These are phyloP conservation scores for Carallia brachiata DNA, from an alignment of 345 rosid genomes.

Conservation along the genomic window DNA sequence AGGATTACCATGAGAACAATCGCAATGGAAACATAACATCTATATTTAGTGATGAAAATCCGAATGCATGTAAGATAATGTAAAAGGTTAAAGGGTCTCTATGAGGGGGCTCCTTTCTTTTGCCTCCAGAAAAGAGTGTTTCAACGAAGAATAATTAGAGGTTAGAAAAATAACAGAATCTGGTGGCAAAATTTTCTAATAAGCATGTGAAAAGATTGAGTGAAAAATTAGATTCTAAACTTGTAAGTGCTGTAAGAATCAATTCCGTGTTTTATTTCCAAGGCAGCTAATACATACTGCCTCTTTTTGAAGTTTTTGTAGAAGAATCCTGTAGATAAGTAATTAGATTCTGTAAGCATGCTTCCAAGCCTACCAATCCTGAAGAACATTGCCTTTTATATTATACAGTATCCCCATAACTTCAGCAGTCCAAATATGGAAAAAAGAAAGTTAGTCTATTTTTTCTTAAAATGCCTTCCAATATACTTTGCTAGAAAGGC, in stretches of 20 bases:
- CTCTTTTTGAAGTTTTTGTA: conserved; percentile 14
- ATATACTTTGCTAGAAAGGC: neutral
- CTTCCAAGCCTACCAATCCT: conserved; percentile 19
- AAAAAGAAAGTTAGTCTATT: neutral
- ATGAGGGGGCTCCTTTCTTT: conserved; percentile 17
- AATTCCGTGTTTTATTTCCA: conserved; percentile 35
- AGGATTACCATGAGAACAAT: conserved; percentile 32
- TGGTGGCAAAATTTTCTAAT: conserved; percentile 17
- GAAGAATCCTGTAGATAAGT: conserved; percentile 14
- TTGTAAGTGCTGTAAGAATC: conserved; percentile 44
- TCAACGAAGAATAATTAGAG: conserved; percentile 18
- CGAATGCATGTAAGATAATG: conserved; percentile 54
- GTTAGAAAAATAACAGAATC: conserved; percentile 10
- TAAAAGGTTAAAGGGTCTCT: conserved; percentile 20
- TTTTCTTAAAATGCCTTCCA: neutral
- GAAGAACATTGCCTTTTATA: neutral
- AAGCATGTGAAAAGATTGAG: conserved; percentile 28
- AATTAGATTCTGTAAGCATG: conserved; percentile 14
- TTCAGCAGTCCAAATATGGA: neutral
- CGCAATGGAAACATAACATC: conserved; percentile 51
- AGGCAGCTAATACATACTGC: conserved; percentile 7
- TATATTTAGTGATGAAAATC: conserved; percentile 74
- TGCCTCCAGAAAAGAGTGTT: conserved; percentile 11
- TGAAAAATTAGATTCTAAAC: conserved; percentile 46
- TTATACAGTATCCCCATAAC: neutral